phyloP scores from a whole-genome alignment of 2,329 filamentous ascomycete genomes.

The Fusarium caatingaense region DNA sequence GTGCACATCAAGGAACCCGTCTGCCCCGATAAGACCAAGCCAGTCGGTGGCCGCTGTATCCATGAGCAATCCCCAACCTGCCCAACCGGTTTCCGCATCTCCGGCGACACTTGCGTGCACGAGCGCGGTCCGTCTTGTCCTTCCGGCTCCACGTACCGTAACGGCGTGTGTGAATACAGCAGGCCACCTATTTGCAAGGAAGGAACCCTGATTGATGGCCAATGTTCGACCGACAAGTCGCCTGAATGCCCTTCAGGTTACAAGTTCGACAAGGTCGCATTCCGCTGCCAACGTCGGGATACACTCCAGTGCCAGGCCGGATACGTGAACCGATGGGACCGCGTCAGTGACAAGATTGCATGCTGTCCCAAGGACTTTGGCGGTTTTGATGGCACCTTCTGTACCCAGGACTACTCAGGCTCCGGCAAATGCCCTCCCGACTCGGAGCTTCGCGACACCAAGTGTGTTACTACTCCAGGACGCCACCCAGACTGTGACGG shows the following conservation, averaged over 20 bases:
- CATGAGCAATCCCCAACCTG: neutral
- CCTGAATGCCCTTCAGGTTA: neutral
- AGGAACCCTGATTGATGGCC: neutral
- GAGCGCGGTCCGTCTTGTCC: neutral
- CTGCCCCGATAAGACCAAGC: neutral
- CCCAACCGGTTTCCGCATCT: neutral
- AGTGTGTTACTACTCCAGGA: neutral
- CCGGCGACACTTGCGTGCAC: neutral
- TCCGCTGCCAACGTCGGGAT: neutral
- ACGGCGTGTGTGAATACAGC: neutral
- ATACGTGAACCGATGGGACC: constrained; percentile 2
- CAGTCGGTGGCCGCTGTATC: neutral
- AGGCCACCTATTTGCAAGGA: neutral
- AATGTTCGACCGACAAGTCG: neutral
- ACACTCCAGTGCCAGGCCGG: neutral
- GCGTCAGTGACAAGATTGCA: neutral
- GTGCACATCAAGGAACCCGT: neutral
- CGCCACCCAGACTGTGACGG: neutral
- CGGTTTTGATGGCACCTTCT: neutral
- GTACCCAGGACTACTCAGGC: neutral
- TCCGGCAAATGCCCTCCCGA: neutral
- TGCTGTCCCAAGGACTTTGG: neutral
- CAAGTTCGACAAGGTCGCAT: neutral
- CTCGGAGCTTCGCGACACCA: neutral
- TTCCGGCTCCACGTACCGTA: neutral